Percentiles rank a stretch among this genome's conserved stretches.
Conservation (phyloP, 352 stramenopile genomes). For the Pythium rhizo-oryzae region DNA sequence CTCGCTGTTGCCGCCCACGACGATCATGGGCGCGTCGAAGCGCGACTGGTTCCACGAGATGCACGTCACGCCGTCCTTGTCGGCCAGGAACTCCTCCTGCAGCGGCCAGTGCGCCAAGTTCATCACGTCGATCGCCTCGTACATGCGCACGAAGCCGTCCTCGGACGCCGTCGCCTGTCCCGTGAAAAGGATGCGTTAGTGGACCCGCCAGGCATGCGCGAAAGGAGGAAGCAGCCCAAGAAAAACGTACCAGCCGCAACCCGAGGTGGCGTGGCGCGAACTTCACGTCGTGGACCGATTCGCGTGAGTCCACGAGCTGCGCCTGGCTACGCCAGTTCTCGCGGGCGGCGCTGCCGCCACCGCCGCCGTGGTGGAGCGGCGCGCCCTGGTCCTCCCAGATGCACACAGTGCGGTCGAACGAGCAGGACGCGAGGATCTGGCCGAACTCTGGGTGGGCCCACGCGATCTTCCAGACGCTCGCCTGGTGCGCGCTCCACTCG, state of each 20-base stretch:
- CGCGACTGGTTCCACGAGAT: constrained; percentile 95
- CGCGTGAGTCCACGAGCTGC: constrained; percentile 90
- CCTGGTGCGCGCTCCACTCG: constrained; percentile 91
- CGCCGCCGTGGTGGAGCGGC: constrained; percentile 41
- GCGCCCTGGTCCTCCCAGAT: constrained; percentile 94
- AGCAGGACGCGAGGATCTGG: constrained; percentile 94
- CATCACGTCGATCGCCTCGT: constrained; percentile 95
- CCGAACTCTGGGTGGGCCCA: constrained; percentile 97
- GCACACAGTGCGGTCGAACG: constrained; percentile 93
- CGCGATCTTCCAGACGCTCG: constrained; percentile 92
- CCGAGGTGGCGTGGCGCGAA: constrained; percentile 95
- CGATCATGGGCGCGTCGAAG: constrained; percentile 95
- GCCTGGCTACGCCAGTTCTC: constrained; percentile 85
- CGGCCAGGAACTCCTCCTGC: constrained; percentile 83
- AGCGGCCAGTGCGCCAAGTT: constrained; percentile 96
- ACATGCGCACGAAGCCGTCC: constrained; percentile 95
- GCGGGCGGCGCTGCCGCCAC: constrained; percentile 31
- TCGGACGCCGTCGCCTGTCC: constrained; percentile 90
- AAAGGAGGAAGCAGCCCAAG: background rate
- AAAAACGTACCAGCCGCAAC: constrained; percentile 76
- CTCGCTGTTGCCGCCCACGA: constrained; percentile 91
- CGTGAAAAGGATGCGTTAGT: no score
- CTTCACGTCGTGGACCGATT: constrained; percentile 95
- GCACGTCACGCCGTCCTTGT: constrained; percentile 88
- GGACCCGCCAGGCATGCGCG: no score